Base-by-base conservation (phyloP, 768 basidiomycete species). In the Collybia nuda region DNA sequence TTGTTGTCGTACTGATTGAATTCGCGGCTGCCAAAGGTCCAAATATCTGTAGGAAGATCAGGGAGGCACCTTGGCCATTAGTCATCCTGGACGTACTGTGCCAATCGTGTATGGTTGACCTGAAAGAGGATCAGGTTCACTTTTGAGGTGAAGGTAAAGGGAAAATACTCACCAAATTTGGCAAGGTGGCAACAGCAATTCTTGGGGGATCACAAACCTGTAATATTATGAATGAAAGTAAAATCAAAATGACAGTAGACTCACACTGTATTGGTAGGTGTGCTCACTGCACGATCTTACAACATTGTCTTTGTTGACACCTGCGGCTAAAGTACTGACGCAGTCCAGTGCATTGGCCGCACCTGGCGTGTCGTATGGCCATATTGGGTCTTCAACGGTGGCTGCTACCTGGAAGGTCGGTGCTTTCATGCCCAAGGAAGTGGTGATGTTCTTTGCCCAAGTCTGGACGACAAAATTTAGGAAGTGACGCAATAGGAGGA, bases 11-110 rank as follows among this genome's bases (percentile, higher is more conserved):
- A 80, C 73, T 3, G 71, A 67, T 26, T 68, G 63, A 26, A 81
- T 79, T 24, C 79, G 70, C 2, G 78, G 79, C 57, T 78, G 78
- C 77, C 79, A 81, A 38, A 79, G 64, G 57, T 81, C 78, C n/a
- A 80, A 67, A 56, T 74, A 79, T 56, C 79, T 80, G 43, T 18
- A 15, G n/a, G 11, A 17, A 44, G 3, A 48, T 44, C 40, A 50
- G 18, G 19, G 18, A 5, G 5, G 23, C 19, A 15, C 44, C 8
- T 8, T 46, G 14, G 15, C 12, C 23, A 5, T n/a, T 15, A 18
- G 9, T 17, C 36, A 8, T 22, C 17, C 22, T n/a, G 9, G 29
- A 57, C 71, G 38, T 55, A 80, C 76, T 70, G 60, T 38, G 74
- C 77, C 7, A 79, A 60, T 48, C 78, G 71, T 11, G 76, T 81